phyloP scores from a whole-genome alignment of 176 grass and related monocot species.

The Oryza nivara region DNA sequence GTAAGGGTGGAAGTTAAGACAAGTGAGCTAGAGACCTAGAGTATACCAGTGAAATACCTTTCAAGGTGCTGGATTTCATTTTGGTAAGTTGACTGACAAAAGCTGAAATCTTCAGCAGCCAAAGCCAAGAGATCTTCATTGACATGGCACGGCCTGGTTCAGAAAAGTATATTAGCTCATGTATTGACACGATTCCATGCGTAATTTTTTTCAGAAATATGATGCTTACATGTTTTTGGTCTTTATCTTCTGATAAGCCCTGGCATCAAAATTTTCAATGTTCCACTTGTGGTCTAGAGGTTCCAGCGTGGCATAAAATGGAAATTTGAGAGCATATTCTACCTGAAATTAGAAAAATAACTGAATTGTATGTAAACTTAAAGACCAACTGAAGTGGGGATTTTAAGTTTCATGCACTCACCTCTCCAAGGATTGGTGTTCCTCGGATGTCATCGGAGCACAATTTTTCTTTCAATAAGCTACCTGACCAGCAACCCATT shows the following conservation, averaged over 20 bases:
- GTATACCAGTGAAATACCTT: conserved; percentile 36
- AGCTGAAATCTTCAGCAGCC: not conserved
- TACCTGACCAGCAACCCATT: conserved; percentile 53
- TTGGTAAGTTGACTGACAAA: conserved; percentile 40
- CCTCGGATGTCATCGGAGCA: conserved; percentile 6
- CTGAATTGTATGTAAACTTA: not conserved
- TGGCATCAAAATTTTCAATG: conserved; percentile 55
- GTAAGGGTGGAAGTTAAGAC: not conserved
- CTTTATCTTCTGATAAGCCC: conserved; percentile 41
- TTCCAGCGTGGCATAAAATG: conserved; percentile 65
- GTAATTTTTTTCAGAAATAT: not conserved
- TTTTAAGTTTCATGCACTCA: conserved; percentile 18
- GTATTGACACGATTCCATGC: not conserved
- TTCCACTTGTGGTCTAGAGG: conserved; percentile 60
- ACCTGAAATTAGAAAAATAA: conserved; percentile 44
- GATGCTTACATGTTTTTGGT: conserved; percentile 39
- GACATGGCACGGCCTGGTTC: conserved; percentile 38
- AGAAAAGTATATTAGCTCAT: conserved; percentile 20
- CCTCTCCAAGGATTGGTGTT: conserved; percentile 33
- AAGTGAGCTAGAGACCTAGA: not conserved
- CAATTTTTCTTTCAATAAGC: conserved; percentile 47
- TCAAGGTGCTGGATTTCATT: conserved; percentile 62
- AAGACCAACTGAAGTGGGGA: not conserved
- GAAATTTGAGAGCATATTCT: conserved; percentile 56
- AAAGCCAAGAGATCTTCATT: conserved; percentile 2